Evolutionary conservation across 2,329 filamentous ascomycete genomes (phyloP).

Genomic region (Samsoniella hepiali): DNA sequence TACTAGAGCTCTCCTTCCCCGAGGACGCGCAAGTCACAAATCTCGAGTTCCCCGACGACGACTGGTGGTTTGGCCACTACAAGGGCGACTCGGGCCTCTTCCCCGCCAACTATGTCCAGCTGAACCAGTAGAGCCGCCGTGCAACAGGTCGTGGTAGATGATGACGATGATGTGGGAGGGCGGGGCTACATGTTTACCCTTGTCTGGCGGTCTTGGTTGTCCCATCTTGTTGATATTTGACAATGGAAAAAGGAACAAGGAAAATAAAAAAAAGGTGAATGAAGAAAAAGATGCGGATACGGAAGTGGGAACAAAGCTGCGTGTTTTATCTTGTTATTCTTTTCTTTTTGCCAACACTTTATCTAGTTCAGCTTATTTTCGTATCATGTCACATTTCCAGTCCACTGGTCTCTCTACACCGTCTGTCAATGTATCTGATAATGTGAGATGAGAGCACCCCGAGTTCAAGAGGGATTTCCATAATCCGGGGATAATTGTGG

Average conservation of each 20-base stretch:
- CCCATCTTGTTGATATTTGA: background rate
- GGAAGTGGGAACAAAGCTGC: background rate
- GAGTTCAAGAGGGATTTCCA: too few species aligned
- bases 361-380: background rate
- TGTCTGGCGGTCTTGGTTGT: too few species aligned
- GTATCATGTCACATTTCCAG: background rate
- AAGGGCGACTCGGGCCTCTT: conserved; percentile 80
- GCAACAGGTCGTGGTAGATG: background rate
- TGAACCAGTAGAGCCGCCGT: conserved; percentile 36
- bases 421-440: background rate
- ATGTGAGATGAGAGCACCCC: too few species aligned
- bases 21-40: conserved; percentile 80
- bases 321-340: background rate
- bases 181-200: background rate
- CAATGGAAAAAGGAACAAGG: background rate
- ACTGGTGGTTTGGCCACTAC: conserved; percentile 96
- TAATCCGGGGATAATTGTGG: too few species aligned
- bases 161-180: background rate
- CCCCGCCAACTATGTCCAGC: conserved; percentile 67
- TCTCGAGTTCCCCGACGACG: conserved; percentile 94
- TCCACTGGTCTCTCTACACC: background rate
- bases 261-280: background rate
- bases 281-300: too few species aligned
- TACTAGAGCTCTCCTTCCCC: conserved; percentile 71
- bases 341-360: background rate